A percentile compares a stretch with the other conserved stretches of the same genome.
phyloP scores from a whole-genome alignment of 2,329 filamentous ascomycete species.

The Myrmaecium sp. region DNA sequence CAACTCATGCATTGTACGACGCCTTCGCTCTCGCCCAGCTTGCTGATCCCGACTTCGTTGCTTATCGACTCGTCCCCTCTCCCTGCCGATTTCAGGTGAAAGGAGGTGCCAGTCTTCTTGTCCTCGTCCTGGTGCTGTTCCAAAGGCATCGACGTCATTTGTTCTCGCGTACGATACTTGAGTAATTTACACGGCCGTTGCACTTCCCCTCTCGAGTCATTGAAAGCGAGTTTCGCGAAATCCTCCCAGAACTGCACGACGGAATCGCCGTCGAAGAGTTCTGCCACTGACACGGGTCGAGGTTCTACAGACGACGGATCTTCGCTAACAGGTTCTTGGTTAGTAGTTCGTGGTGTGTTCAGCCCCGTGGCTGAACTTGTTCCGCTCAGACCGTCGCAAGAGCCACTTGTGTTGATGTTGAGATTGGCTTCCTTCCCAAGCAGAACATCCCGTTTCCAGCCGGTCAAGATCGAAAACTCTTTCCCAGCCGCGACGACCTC shows the following conservation, averaged over 20 bases:
- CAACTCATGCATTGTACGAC: conserved; percentile 91
- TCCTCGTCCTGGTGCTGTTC: conserved; percentile 4
- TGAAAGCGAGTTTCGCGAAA: conserved; percentile 82
- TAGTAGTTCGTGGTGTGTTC: conserved; percentile 28
- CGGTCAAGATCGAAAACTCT: conserved; percentile 89
- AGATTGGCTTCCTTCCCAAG: conserved; percentile 75
- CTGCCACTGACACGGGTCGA: conserved; percentile 77
- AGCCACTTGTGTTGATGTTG: conserved; percentile 60
- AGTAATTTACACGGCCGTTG: conserved; percentile 71
- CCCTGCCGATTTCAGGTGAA: conserved; percentile 9
- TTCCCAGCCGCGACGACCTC: conserved; percentile 93
- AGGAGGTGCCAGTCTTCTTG: conserved; percentile 2
- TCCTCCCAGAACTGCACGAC: conserved; percentile 94
- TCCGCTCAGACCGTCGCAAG: conserved; percentile 22
- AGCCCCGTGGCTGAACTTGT: conserved; percentile 27
- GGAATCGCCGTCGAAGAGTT: conserved; percentile 83
- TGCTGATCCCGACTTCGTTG: conserved; percentile 66
- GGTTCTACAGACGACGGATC: conserved; percentile 20
- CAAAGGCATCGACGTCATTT: conserved; percentile 12
- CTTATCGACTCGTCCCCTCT: conserved; percentile 20
- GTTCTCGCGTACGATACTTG: conserved; percentile 52
- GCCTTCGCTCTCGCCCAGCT: conserved; percentile 64
- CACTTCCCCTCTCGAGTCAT: conserved; percentile 72
- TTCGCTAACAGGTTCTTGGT: conserved; percentile 11
- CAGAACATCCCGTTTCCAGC: conserved; percentile 81